phyloP scores from a whole-genome alignment of 1,139 yeast genomes.

The Taphrina wiesneri region DNA sequence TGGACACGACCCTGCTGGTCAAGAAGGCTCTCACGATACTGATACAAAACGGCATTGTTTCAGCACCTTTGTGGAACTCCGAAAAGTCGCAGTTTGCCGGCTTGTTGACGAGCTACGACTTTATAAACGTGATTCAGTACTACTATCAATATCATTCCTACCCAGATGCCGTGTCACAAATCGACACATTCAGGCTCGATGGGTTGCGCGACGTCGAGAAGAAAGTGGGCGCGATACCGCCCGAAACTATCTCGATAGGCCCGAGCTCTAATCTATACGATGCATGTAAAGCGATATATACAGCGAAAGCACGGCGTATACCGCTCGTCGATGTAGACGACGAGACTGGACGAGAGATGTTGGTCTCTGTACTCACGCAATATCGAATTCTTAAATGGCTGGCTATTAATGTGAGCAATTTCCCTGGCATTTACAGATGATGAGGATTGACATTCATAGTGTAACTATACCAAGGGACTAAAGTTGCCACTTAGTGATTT shows the following conservation, averaged over 20 bases:
- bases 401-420: slow-evolving; percentile 62
- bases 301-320: slow-evolving; percentile 85
- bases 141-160: slow-evolving; percentile 64
- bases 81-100: slow-evolving; percentile 91
- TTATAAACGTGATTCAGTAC: slow-evolving; percentile 91
- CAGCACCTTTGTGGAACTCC: slow-evolving; percentile 97
- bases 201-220: slow-evolving; percentile 75
- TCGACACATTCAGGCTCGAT: slow-evolving; percentile 80
- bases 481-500: slow-evolving; percentile 73
- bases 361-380: slow-evolving; percentile 83
- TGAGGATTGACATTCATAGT: slow-evolving; percentile 45
- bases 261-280: slow-evolving; percentile 89
- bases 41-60: slow-evolving; percentile 84
- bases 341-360: slow-evolving; percentile 88
- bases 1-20: slow-evolving; percentile 86
- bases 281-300: slow-evolving; percentile 90
- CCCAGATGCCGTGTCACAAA: slow-evolving; percentile 86
- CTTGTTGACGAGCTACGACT: slow-evolving; percentile 84
- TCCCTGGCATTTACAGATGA: background rate
- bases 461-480: slow-evolving; percentile 88
- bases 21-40: slow-evolving; percentile 88
- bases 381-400: slow-evolving; percentile 94
- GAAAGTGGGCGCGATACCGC: slow-evolving; percentile 83
- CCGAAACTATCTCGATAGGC: slow-evolving; percentile 85
- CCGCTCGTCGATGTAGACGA: slow-evolving; percentile 94